Conservation (phyloP, 306 rosid species). For the Lathyrus aphaca region DNA sequence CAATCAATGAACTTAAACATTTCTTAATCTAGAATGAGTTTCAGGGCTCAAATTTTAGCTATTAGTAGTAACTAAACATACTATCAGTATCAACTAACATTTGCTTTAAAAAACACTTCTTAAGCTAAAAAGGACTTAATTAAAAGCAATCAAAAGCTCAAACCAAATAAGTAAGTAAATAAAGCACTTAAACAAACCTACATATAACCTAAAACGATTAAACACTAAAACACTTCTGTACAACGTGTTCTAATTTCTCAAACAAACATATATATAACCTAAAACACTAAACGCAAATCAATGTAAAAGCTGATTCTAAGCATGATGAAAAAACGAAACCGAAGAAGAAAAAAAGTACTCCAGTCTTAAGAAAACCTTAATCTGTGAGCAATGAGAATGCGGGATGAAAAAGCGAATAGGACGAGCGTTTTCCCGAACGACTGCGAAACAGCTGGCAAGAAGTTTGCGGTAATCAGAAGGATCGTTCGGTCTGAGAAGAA, state of each 20-base stretch:
- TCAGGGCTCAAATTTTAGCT: background rate
- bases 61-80: background rate
- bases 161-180: background rate
- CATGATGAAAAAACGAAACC: background rate
- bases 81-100: no score
- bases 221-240: no score
- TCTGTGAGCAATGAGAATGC: constrained; percentile 50
- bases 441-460: constrained; percentile 52
- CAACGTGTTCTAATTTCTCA: background rate
- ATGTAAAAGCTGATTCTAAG: background rate
- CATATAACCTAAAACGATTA: no score
- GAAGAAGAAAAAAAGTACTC: background rate
- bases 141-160: background rate
- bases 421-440: constrained; percentile 53
- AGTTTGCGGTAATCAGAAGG: constrained; percentile 57
- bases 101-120: no score
- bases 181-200: no score
- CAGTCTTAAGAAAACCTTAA: constrained; percentile 46
- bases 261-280: background rate
- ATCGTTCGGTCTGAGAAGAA: constrained; percentile 64
- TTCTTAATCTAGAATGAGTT: background rate
- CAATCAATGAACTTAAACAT: background rate
- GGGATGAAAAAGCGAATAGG: constrained; percentile 31
- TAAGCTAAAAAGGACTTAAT: background rate
- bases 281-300: no score